Conservation (phyloP, 1,284 basidiomycete genomes). For the Dichomitus squalens region DNA sequence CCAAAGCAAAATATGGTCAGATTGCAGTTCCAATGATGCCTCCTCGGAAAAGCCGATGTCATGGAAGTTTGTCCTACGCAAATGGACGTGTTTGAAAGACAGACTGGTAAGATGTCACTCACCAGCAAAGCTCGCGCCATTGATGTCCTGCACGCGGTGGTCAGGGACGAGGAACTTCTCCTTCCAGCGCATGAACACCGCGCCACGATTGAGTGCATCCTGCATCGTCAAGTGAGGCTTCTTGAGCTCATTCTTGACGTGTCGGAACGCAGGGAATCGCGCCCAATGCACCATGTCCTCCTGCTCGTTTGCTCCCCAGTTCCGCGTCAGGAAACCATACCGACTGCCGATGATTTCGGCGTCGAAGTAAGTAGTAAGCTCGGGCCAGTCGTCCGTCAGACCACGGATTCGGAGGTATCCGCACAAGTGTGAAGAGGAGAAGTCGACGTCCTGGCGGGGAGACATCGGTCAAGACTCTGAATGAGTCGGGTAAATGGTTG, state of each 20-base stretch:
- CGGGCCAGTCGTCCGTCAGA: conserved; percentile 82
- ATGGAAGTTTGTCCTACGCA: neutral
- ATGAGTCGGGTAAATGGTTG: neutral
- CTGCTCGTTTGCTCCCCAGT: conserved; percentile 85
- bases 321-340: conserved; percentile 85
- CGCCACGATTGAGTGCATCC: conserved; percentile 66
- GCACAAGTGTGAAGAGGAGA: conserved; percentile 44
- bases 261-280: conserved; percentile 87
- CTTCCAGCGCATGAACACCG: conserved; percentile 96
- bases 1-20: conserved; percentile 20
- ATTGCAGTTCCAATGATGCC: conserved; percentile 19
- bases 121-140: conserved; percentile 95
- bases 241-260: conserved; percentile 74
- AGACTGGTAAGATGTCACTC: conserved; percentile 15
- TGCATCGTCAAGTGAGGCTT: conserved; percentile 76
- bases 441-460: conserved; percentile 18
- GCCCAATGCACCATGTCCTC: conserved; percentile 93
- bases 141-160: conserved; percentile 92
- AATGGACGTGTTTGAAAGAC: neutral
- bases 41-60: neutral
- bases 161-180: conserved; percentile 95
- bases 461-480: conserved; percentile 42
- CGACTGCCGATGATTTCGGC: conserved; percentile 90
- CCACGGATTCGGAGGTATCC: conserved; percentile 90
- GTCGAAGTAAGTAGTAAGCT: conserved; percentile 92